These are phyloP conservation scores for Climacium dendroides DNA, from an alignment of 225 moss, liverwort and hornwort species.

Conservation along the genomic window DNA sequence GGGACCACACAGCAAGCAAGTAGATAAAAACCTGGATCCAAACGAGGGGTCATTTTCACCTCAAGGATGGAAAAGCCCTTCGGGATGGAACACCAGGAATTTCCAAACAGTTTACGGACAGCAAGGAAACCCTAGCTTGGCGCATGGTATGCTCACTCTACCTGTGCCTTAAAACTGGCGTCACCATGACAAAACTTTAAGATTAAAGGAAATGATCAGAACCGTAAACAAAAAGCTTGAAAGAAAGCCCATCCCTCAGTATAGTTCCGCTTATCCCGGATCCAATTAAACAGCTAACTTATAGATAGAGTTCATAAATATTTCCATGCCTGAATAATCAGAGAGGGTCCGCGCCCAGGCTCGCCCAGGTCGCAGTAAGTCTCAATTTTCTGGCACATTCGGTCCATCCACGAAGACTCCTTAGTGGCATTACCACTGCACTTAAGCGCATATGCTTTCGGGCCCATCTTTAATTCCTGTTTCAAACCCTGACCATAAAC, in stretches of 20 bases:
- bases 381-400: conserved; percentile 73
- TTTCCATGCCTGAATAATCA: conserved; percentile 22
- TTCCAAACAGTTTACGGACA: neutral
- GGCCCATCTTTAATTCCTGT: conserved; percentile 27
- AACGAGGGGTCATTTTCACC: neutral
- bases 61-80: neutral
- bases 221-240: neutral
- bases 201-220: neutral
- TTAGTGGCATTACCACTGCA: conserved; percentile 24
- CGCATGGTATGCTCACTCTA: neutral
- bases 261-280: neutral
- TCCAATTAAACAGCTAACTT: neutral
- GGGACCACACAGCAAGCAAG: neutral
- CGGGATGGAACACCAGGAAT: neutral
- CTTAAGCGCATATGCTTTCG: conserved; percentile 42
- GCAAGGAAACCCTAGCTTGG: conserved; percentile 2
- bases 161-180: neutral
- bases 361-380: conserved; percentile 56
- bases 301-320: neutral
- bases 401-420: conserved; percentile 73
- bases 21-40: neutral
- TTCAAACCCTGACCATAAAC: conserved; percentile 2
- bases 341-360: conserved; percentile 31
- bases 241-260: neutral
- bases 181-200: neutral